These are phyloP conservation scores for Macrophomina tecta DNA, from an alignment of 2,329 filamentous ascomycete genomes.

Conservation along the genomic window DNA sequence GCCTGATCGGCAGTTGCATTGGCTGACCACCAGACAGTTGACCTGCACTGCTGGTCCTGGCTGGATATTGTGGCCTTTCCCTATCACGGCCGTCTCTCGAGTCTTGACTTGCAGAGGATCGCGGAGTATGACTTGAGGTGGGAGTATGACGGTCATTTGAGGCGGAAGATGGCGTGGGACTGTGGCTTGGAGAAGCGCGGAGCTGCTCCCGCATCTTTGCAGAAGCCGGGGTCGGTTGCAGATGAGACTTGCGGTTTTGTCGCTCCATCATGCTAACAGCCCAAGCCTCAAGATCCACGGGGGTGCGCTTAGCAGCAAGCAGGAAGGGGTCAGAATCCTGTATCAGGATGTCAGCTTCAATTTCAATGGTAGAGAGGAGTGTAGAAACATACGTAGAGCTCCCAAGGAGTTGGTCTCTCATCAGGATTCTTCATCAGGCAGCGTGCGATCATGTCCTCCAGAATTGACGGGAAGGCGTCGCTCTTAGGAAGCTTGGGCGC, in stretches of 20 bases:
- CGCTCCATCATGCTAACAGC: slow-evolving; percentile 91
- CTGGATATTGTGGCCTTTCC: slow-evolving; percentile 48
- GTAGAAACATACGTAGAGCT: slow-evolving; percentile 76
- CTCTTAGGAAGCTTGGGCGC: slow-evolving; percentile 94
- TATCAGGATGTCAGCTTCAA: slow-evolving; percentile 31
- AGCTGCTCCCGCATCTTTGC: slow-evolving; percentile 56
- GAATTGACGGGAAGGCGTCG: slow-evolving; percentile 91
- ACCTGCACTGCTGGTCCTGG: slow-evolving; percentile 50
- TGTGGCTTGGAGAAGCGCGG: slow-evolving; percentile 36
- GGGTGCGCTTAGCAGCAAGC: slow-evolving; percentile 94
- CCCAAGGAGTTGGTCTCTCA: slow-evolving; percentile 86
- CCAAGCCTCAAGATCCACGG: slow-evolving; percentile 92
- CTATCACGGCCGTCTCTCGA: slow-evolving; percentile 36
- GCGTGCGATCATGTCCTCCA: slow-evolving; percentile 97
- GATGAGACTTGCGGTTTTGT: slow-evolving; percentile 93
- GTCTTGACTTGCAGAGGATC: slow-evolving; percentile 27
- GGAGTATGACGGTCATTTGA: slow-evolving; percentile 32
- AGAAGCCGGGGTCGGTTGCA: slow-evolving; percentile 79
- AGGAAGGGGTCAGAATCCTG: slow-evolving; percentile 93
- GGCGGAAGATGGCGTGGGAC: slow-evolving; percentile 35
- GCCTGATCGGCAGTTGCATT: slow-evolving; percentile 55
- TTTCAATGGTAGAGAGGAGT: not conserved
- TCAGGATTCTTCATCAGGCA: slow-evolving; percentile 91
- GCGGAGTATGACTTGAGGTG: slow-evolving; percentile 29
- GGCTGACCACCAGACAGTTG: slow-evolving; percentile 38